Base-by-base conservation (phyloP, 805 yeast species). In the Priceomyces haplophilus region DNA sequence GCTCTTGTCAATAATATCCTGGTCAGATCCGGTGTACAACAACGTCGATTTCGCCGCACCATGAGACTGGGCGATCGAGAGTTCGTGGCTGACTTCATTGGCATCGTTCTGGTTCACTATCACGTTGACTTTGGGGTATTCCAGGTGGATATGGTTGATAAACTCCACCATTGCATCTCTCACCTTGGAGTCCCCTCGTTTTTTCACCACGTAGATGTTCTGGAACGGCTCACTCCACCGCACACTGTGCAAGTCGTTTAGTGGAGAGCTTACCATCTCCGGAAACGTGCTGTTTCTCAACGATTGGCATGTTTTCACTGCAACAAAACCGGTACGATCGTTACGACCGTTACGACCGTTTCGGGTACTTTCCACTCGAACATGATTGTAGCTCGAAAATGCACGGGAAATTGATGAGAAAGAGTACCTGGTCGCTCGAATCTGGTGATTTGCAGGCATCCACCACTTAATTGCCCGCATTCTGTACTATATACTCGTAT, bases 131-230 rank as follows among this genome's bases (percentile, higher is more conserved):
- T 76, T 71, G 0, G 91, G 90, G 58, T 87, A 85, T 7, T 73
- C 65, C 4, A 66, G 63, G 50, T 81, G 80, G 7, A 89, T 50
- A 53, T 80, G 83, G 4, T 71, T 62, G 15, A 89, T 77, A 48
- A 90, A 83, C 35, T 70, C 68, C 6, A 79, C 72, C 79, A 84
- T 78, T 3, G 93, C 88, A 5, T 68, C 64, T 11, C 82, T 69
- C 3, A 88, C 95, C 7, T 68, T 65, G 1, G 65, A 60, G 39
- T 87, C 79, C 82, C 86, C 80, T 1, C 96, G 96, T 58, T 91
- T 91, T 63, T 89, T 90, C 23, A 88, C 87, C 13, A 91, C 70
- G 42, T 84, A 75, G 7, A 91, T 78, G 58, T 90, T 91, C 46
- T 80, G 78, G 8, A 88, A 75, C 1, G 88, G 85, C 12, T 65